A percentile compares a stretch with the other conserved stretches of the same genome.
Evolutionary conservation across 306 rosid species (phyloP).

Genomic region (Mimosa bimucronata): DNA sequence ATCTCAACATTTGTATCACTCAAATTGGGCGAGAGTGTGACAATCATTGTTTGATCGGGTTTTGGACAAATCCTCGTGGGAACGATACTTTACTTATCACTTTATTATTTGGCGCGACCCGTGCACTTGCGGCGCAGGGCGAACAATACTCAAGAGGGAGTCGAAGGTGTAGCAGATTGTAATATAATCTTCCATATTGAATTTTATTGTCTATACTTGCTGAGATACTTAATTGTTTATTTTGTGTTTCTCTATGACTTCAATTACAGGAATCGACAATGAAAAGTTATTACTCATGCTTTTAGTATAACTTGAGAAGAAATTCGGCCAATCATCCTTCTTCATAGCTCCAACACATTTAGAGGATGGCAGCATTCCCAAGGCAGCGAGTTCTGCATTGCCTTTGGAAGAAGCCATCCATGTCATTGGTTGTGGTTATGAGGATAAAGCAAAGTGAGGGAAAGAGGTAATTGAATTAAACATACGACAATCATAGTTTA

Average conservation of each 20-base stretch:
- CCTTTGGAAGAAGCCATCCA: constrained; percentile 94
- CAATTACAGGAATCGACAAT: constrained; percentile 67
- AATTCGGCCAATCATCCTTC: constrained; percentile 77
- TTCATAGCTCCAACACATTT: constrained; percentile 74
- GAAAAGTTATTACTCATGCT: constrained; percentile 71
- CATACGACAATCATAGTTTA: too few species aligned
- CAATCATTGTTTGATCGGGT: too few species aligned
- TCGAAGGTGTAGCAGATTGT: constrained; percentile 58
- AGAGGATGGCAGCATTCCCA: constrained; percentile 82
- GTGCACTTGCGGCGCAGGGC: too few species aligned
- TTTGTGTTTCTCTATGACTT: constrained; percentile 30
- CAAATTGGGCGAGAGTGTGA: too few species aligned
- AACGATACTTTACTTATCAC: too few species aligned
- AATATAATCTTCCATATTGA: background rate
- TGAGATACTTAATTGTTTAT: background rate
- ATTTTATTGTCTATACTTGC: too few species aligned
- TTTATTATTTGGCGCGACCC: too few species aligned
- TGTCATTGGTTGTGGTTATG: constrained; percentile 93
- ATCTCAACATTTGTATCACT: too few species aligned
- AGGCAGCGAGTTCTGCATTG: constrained; percentile 68
- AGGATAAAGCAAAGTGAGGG: constrained; percentile 95
- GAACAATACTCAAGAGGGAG: constrained; percentile 75
- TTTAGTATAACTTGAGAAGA: constrained; percentile 80
- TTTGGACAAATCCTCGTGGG: too few species aligned
- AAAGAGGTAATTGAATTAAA: too few species aligned